Evolutionary conservation across 306 rosid genomes (phyloP).

Genomic region (Prunus dulcis): DNA sequence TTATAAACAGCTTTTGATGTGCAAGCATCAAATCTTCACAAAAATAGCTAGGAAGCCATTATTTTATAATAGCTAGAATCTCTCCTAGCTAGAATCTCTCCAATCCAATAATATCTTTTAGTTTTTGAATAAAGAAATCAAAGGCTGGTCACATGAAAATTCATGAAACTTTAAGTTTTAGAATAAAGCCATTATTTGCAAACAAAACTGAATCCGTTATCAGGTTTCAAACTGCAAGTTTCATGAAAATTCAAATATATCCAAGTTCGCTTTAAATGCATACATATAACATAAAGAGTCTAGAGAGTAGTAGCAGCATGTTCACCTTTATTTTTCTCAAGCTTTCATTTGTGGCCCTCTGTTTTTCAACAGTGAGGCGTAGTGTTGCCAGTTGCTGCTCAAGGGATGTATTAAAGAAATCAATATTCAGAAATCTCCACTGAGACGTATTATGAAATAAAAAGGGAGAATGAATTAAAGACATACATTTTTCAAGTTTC

Average conservation of each 20-base stretch:
- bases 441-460: not conserved
- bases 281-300: not conserved
- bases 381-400: constrained; percentile 62
- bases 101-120: not conserved
- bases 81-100: not conserved
- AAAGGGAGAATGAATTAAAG: not conserved
- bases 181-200: not conserved
- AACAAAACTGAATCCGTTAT: not conserved
- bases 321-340: constrained; percentile 77
- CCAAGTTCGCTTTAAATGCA: not conserved
- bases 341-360: constrained; percentile 54
- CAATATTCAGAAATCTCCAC: constrained; percentile 10
- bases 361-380: constrained; percentile 53
- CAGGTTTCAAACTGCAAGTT: not conserved
- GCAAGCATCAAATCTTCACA: not conserved
- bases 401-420: constrained; percentile 6
- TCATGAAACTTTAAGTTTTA: no score
- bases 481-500: constrained; percentile 61
- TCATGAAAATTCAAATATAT: not conserved
- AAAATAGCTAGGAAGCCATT: not conserved
- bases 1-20: not conserved
- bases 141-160: not conserved
- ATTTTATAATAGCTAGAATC: not conserved
- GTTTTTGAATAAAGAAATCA: no score
- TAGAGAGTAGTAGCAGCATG: not conserved